Base-by-base conservation (phyloP, 169 alveolate species). In the Haemoproteus tartakovskyi region DNA sequence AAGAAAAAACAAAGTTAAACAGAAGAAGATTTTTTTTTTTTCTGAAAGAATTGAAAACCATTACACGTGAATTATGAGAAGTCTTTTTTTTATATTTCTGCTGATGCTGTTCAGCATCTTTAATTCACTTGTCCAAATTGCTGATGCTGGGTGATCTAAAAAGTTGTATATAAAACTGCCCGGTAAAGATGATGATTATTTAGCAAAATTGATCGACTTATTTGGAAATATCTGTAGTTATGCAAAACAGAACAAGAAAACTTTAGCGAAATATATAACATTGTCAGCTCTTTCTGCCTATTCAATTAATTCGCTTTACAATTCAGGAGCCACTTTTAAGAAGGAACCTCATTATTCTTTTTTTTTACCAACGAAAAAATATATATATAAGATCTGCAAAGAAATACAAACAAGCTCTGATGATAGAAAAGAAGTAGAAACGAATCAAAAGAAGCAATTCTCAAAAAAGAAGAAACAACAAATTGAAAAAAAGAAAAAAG, bases 111-210 rank as follows among this genome's bases (percentile, higher is more conserved):
- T 56, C 16, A 38, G 12, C 22, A 47, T 74, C n/a, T n/a, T n/a
- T n/a, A n/a, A n/a, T n/a, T n/a, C n/a, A 27, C 1, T 45, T 14
- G 29, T 21, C 36, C 56, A 14, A 56, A 38, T 37, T 57, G 84
- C 47, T 4, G 78, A 74, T 26, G 64, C 84, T 3, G 84, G 84
- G n/a, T 74, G 84, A 74, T 74, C 84, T 45, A 74, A 57, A 22
- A 27, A 48, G 78, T 74, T 74, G 22, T 78, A 74, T 48, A 74
- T 74, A 56, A 74, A 56, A 30, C 41, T 74, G 11, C 84, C 84
- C 14, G 48, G 59, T 57, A 62, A 74, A 60, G 78, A 74, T 74
- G 84, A 74, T 24, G 84, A 74, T 45, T 74, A 74, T 61, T 46
- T 74, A 61, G 84, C 56, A 6, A 74, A 74, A 74, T 56, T 74